These are phyloP conservation scores for Cocos nucifera DNA, from an alignment of 176 grass and related monocot species.

Conservation along the genomic window DNA sequence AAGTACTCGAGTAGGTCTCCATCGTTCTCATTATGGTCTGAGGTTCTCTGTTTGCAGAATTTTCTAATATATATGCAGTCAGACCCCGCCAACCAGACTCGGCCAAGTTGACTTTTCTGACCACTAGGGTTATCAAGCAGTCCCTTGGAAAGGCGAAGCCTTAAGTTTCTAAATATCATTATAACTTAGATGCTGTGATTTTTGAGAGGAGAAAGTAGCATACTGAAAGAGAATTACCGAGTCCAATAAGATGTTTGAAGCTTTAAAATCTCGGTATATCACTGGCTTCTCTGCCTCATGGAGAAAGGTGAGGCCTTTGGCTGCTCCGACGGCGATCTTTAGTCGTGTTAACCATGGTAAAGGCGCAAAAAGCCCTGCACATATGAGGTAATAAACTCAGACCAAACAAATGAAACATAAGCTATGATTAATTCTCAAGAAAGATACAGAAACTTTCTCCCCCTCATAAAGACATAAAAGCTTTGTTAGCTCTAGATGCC, in stretches of 20 bases:
- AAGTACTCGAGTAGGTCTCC: conserved; percentile 19
- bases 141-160: too few species aligned
- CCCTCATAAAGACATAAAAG: too few species aligned
- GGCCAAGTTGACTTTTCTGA: too few species aligned
- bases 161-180: too few species aligned
- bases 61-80: neutral
- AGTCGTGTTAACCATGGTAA: conserved; percentile 82
- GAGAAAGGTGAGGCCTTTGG: conserved; percentile 82
- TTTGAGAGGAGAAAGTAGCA: neutral
- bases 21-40: conserved; percentile 12
- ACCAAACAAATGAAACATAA: neutral
- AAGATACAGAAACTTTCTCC: neutral
- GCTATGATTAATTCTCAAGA: neutral
- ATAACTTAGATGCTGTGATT: too few species aligned
- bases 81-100: too few species aligned
- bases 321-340: conserved; percentile 78
- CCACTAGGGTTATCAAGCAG: too few species aligned
- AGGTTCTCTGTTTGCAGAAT: neutral
- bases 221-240: conserved; percentile 30
- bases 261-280: conserved; percentile 96
- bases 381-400: neutral
- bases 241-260: conserved; percentile 93
- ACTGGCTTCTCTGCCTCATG: conserved; percentile 81
- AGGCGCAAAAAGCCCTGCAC: conserved; percentile 53
- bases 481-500: too few species aligned